Evolutionary conservation across 23 red algal species (phyloP).

Genomic region (Gracilariopsis chorda): DNA sequence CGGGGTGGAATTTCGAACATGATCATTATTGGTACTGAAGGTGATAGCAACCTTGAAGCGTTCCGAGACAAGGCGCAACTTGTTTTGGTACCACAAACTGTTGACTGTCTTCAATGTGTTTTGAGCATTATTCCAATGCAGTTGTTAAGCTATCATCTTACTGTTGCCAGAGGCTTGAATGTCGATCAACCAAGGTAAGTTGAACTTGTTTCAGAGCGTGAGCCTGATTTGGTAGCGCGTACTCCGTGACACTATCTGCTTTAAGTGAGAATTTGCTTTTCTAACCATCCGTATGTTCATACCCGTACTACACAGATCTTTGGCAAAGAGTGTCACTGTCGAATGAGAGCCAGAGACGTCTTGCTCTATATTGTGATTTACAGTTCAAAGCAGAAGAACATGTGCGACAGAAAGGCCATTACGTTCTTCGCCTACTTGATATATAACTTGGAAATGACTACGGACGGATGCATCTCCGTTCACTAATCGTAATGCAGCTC

Average conservation of each 20-base stretch:
- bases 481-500: too few species aligned
- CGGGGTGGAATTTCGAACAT: constrained; percentile 80
- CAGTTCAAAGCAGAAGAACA: too few species aligned
- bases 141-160: constrained; percentile 89
- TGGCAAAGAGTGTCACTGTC: constrained; percentile 60
- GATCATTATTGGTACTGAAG: constrained; percentile 89
- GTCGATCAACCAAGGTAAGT: constrained; percentile 93
- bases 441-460: too few species aligned
- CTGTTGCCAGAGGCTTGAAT: constrained; percentile 84
- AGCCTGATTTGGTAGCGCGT: too few species aligned
- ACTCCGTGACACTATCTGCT: too few species aligned
- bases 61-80: constrained; percentile 48
- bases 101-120: constrained; percentile 93
- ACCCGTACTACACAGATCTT: constrained; percentile 3
- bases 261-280: too few species aligned
- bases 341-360: background rate
- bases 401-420: too few species aligned
- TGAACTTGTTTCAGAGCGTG: background rate
- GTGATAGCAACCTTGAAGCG: constrained; percentile 59
- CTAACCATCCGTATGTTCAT: background rate
- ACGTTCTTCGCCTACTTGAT: too few species aligned
- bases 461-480: too few species aligned
- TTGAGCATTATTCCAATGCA: constrained; percentile 97
- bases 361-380: too few species aligned
- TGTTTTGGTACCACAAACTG: constrained; percentile 79